These are phyloP conservation scores for Lactarius vividus DNA, from an alignment of 768 basidiomycete genomes.

Conservation along the genomic window DNA sequence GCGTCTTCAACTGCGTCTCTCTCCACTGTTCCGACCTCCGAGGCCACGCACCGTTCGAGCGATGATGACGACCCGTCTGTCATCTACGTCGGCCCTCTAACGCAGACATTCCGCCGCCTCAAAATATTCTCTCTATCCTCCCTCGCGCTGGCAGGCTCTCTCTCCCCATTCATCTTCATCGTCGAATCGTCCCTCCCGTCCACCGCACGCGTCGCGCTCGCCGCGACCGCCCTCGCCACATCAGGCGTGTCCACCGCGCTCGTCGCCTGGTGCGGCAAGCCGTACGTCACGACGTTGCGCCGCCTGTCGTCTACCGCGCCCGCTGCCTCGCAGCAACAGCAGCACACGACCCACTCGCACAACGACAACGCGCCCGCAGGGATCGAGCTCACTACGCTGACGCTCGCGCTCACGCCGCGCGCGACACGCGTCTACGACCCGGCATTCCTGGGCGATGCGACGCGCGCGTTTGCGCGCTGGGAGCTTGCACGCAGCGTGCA, in stretches of 20 bases:
- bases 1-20: conserved; percentile 2
- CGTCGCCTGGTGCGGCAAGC: conserved; percentile 67
- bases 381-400: conserved; percentile 69
- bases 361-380: conserved; percentile 40
- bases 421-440: conserved; percentile 75
- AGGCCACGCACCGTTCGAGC: neutral
- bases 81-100: conserved; percentile 70
- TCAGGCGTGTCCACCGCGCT: conserved; percentile 72
- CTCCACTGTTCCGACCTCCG: conserved; percentile 1
- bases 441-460: conserved; percentile 62
- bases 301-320: conserved; percentile 33
- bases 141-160: conserved; percentile 59
- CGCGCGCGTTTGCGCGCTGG: conserved; percentile 77
- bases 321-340: conserved; percentile 30
- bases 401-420: conserved; percentile 54
- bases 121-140: conserved; percentile 85
- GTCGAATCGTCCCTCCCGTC: conserved; percentile 75
- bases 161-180: conserved; percentile 80
- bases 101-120: conserved; percentile 68
- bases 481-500: conserved; percentile 59
- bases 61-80: conserved; percentile 30
- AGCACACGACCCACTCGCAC: conserved; percentile 25
- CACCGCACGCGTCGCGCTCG: conserved; percentile 64
- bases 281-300: conserved; percentile 69
- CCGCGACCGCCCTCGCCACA: conserved; percentile 66